Evolutionary conservation across 1,284 basidiomycete species (phyloP).

Genomic region (Cutaneotrichosporon dermatis): DNA sequence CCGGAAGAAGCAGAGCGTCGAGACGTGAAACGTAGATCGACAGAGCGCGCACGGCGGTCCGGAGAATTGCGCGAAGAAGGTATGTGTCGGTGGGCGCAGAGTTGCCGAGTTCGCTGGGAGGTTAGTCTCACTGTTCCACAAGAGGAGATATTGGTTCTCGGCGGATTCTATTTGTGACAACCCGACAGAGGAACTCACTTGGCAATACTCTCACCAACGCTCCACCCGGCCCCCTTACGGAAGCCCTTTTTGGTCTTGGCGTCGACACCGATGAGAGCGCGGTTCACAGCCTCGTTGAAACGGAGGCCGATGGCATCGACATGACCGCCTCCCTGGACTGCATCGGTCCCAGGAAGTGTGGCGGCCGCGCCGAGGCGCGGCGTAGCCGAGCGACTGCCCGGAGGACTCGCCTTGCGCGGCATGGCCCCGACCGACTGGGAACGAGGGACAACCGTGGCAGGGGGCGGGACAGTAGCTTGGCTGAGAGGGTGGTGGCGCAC

Average conservation of each 20-base stretch:
- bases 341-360: slow-evolving; percentile 9
- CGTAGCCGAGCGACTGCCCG: slow-evolving; percentile 16
- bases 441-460: slow-evolving; percentile 13
- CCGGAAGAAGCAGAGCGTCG: slow-evolving; percentile 48
- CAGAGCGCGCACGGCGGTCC: slow-evolving; percentile 43
- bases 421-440: slow-evolving; percentile 25
- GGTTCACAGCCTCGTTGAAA: slow-evolving; percentile 49
- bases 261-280: slow-evolving; percentile 45
- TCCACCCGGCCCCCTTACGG: slow-evolving; percentile 45
- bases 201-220: slow-evolving; percentile 42
- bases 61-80: slow-evolving; percentile 47
- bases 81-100: slow-evolving; percentile 44
- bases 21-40: slow-evolving; percentile 48
- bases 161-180: background rate
- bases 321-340: slow-evolving; percentile 28
- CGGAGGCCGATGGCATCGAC: slow-evolving; percentile 48
- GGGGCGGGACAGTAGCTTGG: slow-evolving; percentile 3
- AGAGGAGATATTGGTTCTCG: background rate
- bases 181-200: slow-evolving; percentile 31
- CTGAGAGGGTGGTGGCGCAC: background rate
- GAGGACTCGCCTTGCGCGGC: slow-evolving; percentile 19
- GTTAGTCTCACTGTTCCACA: slow-evolving; percentile 11
- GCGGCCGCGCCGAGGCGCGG: background rate
- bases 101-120: slow-evolving; percentile 30
- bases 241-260: slow-evolving; percentile 46